Conservation (phyloP, 83 land plant genomes). For the Picea abies region DNA sequence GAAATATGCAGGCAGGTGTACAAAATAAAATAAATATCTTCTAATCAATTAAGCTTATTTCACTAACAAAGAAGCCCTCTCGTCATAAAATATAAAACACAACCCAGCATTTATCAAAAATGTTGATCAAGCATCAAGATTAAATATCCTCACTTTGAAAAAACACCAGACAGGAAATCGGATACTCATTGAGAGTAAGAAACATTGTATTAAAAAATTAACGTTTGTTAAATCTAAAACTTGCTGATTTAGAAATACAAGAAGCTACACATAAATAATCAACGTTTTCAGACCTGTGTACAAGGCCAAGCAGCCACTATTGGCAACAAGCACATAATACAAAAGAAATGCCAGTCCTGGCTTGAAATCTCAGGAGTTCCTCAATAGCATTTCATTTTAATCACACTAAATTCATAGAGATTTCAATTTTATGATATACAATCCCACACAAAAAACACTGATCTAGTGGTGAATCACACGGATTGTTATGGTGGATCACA, state of each 20-base stretch:
- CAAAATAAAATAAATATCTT: too few relatives aligned
- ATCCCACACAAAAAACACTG: neutral
- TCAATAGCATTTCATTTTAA: neutral
- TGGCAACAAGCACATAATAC: neutral
- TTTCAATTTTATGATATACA: constrained; percentile 1
- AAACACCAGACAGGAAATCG: neutral
- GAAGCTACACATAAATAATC: neutral
- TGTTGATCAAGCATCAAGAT: neutral
- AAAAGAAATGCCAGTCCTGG: neutral
- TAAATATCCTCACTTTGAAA: neutral
- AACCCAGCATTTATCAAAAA: neutral
- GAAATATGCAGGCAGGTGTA: too few relatives aligned
- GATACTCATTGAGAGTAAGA: neutral
- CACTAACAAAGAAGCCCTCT: too few relatives aligned
- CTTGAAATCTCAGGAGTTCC: neutral
- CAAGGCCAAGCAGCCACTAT: neutral
- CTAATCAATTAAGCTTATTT: too few relatives aligned
- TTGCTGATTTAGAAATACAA: neutral
- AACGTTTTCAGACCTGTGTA: neutral
- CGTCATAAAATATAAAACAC: neutral
- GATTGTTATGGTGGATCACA: neutral
- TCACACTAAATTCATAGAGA: neutral
- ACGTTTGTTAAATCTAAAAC: too few relatives aligned
- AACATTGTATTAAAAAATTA: neutral
- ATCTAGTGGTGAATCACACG: neutral